These are phyloP conservation scores for Nannochloropsis oceanica DNA, from an alignment of 108 stramenopile genomes.

Conservation along the genomic window DNA sequence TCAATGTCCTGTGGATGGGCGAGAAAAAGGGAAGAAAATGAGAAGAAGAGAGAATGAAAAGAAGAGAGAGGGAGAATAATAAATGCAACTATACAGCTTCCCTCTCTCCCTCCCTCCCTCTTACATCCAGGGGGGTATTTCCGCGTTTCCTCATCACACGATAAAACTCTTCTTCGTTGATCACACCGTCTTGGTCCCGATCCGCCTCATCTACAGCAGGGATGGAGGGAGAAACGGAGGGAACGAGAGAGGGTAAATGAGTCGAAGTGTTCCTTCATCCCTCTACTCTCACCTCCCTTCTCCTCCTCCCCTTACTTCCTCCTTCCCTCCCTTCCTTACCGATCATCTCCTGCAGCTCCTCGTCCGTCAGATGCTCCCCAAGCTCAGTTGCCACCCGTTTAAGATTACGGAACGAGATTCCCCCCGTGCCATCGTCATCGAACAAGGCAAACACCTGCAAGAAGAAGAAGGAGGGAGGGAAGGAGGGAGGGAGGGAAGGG, in stretches of 20 bases:
- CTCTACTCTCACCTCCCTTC: no score
- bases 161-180: constrained; percentile 43
- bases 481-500: neutral
- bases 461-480: neutral
- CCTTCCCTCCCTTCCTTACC: neutral
- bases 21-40: neutral
- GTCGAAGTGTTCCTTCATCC: no score
- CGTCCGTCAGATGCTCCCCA: constrained; percentile 46
- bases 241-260: neutral
- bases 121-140: constrained; percentile 1
- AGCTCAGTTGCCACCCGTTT: constrained; percentile 45
- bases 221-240: neutral
- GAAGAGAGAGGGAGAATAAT: neutral
- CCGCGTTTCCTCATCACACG: constrained; percentile 21
- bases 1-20: neutral
- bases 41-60: neutral
- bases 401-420: constrained; percentile 45
- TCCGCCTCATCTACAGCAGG: constrained; percentile 27
- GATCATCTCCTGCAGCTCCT: constrained; percentile 34
- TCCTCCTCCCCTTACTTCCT: neutral
- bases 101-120: neutral
- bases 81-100: neutral
- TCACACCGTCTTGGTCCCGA: constrained; percentile 37
- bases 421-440: constrained; percentile 45
- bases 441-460: constrained; percentile 36